Conservation (phyloP, 345 rosid genomes). For the Rhizophora mangle region DNA sequence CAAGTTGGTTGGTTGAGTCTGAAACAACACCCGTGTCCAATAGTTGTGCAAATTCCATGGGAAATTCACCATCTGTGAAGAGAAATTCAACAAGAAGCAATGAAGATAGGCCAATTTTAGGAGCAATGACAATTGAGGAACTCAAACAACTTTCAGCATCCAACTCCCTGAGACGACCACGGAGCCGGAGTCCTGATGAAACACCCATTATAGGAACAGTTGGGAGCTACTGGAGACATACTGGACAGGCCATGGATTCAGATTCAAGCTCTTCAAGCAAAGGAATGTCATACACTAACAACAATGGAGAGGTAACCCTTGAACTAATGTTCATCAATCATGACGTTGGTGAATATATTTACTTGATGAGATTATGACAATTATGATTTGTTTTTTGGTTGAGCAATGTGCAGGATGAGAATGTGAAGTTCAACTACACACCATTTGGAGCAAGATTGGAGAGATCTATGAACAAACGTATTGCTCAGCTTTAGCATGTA, state of each 20-base stretch:
- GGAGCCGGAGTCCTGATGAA: slow-evolving; percentile 14
- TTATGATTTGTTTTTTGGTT: slow-evolving; percentile 1
- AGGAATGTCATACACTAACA: slow-evolving; percentile 1
- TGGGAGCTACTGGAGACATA: slow-evolving; percentile 32
- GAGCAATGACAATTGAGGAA: slow-evolving; percentile 13
- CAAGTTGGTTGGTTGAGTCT: slow-evolving; percentile 20
- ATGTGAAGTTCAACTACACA: neutral
- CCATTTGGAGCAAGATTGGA: slow-evolving; percentile 14
- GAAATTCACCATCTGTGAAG: slow-evolving; percentile 23
- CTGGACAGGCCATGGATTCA: slow-evolving; percentile 16
- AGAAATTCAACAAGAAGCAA: neutral
- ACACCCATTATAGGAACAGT: slow-evolving; percentile 22
- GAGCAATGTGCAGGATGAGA: slow-evolving; percentile 7
- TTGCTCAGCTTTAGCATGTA: slow-evolving; percentile 14
- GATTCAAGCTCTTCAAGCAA: slow-evolving; percentile 19
- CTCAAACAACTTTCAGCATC: slow-evolving; percentile 10
- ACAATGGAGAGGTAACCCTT: slow-evolving; percentile 7
- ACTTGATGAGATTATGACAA: neutral
- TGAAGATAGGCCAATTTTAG: slow-evolving; percentile 16
- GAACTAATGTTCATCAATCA: neutral
- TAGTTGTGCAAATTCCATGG: slow-evolving; percentile 30
- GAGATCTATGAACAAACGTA: neutral
- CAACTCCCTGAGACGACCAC: slow-evolving; percentile 4
- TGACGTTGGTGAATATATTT: neutral
- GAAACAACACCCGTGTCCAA: slow-evolving; percentile 27